Evolutionary conservation across 2,329 filamentous ascomycete species (phyloP).

Genomic region (Zasmidium citrigriseum): DNA sequence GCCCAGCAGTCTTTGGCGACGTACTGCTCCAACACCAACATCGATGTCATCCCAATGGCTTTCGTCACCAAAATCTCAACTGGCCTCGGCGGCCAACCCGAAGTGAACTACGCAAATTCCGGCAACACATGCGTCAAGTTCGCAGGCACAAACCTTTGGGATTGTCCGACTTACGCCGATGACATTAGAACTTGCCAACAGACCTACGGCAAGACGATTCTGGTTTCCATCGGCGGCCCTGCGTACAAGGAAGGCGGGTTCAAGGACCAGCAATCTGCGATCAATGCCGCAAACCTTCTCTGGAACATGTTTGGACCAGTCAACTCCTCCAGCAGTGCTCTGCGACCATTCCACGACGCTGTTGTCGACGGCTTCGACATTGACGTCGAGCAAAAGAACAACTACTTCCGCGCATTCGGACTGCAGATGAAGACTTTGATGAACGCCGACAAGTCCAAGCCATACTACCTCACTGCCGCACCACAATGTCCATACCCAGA

Average conservation of each 20-base stretch:
- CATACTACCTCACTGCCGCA: constrained; percentile 44
- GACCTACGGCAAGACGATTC: constrained; percentile 65
- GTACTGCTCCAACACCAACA: constrained; percentile 58
- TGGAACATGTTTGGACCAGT: constrained; percentile 71
- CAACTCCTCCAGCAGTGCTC: constrained; percentile 30
- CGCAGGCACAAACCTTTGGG: constrained; percentile 57
- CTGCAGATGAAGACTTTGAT: constrained; percentile 31
- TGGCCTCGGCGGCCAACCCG: constrained; percentile 47
- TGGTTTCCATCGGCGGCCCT: constrained; percentile 71
- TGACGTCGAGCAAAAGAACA: constrained; percentile 65
- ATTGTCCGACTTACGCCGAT: constrained; percentile 63
- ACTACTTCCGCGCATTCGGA: constrained; percentile 59
- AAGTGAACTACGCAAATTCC: constrained; percentile 66
- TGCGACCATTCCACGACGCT: constrained; percentile 67
- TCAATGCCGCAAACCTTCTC: constrained; percentile 60
- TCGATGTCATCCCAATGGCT: constrained; percentile 63
- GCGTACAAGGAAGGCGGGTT: constrained; percentile 72
- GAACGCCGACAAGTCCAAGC: constrained; percentile 26
- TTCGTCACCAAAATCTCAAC: constrained; percentile 61
- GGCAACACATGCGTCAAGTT: constrained; percentile 64
- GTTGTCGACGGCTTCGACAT: constrained; percentile 75
- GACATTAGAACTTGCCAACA: constrained; percentile 62
- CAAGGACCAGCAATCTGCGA: constrained; percentile 52
- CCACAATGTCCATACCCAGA: constrained; percentile 44
- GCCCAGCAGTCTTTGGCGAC: constrained; percentile 58